Base-by-base conservation (phyloP, 2,329 filamentous ascomycete genomes). In the Hymenoscyphus repandus region DNA sequence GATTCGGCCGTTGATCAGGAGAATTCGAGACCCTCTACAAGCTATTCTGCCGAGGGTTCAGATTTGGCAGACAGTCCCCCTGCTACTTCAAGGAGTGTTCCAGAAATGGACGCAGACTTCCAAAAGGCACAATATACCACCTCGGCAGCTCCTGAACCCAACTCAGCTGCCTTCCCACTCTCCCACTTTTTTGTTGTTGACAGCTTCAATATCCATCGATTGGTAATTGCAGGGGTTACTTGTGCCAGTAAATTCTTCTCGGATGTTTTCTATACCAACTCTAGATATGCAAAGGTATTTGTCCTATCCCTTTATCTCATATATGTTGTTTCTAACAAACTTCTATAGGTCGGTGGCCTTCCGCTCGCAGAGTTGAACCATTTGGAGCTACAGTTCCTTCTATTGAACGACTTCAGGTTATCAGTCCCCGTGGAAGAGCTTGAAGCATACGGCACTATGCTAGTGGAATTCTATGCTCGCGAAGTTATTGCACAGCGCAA, bases 191-290 rank as follows among this genome's bases (percentile, higher is more conserved):
- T 99, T 66, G 92, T 97, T 37, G 93, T 97, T 10, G 93, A 99
- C 71, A 97, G 93, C 72, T 99, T 93, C 74, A 99, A 99, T 71
- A 97, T 99, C 57, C 93, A 99, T 67, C 85, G 93, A 49, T 75
- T 99, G 49, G 91, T 97, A 49, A 99, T 99, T 66, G 90, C 93
- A 2, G 93, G 92, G 33, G 93, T 99, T 40, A 99, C 93, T 2
- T 97, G 93, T 70, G 91, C 93, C 5, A 97, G 92, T 80, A 99
- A 99, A 70, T 99, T 97, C 77, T 99, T 99, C 71, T 97, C 92
- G 5, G 82, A 99, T 71, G 92, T 97, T 37, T 99, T 99, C 64
- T 99, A 97, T 68, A 99, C 93, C 9, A 99, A 99, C 70, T 97
- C 93, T 49, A 82, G 93, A 83, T 99, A 99, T 69, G 93, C 93